Base-by-base conservation (phyloP, 2,329 filamentous ascomycete genomes). In the Ophiostoma novo-ulmi region DNA sequence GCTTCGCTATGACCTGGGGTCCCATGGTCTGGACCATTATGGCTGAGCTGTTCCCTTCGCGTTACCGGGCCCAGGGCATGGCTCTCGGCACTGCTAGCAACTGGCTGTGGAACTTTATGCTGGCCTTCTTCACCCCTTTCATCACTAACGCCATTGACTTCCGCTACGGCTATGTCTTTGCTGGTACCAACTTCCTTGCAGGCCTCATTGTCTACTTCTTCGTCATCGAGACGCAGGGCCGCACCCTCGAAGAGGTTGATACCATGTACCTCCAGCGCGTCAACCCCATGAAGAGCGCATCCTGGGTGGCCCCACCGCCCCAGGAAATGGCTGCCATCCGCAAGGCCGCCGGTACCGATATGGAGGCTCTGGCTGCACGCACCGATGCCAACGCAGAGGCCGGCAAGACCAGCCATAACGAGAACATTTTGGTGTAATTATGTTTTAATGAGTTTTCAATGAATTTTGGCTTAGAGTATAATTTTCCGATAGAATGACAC, bases 221-320 rank as follows among this genome's bases (percentile, higher is more conserved):
- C 80, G 88, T 97, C 77, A 94, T 94, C 77, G 93, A 95, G 82
- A 96, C 92, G 71, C 96, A 96, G 84, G 92, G 91, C 26, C 85
- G 94, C 20, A 89, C 87, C 0, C 85, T 96, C 36, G 93, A 97
- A 79, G 88, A 96, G 80, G 89, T 97, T 71, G 92, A 97, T 77
- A 74, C 72, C 36, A 74, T 74, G 73, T 94, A 94, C 78, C 35
- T 73, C 11, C 70, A 70, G 48, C 44, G 52, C 52, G 67, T 74
- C 69, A 71, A 67, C 55, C 73, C 73, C 8, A 69, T 67, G 81
- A 83, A 63, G 81, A 80, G 67, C 70, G 8, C 38, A 52, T 65
- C 64, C 22, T 72, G 71, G 71, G 55, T 71, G 31, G 52, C 71
- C 1, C 71, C 71, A 8, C 70, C 70, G 10, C 63, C 71, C 39